Percentiles rank a stretch among this genome's conserved stretches.
phyloP scores from a whole-genome alignment of 1,284 basidiomycete genomes.

The Singerocomus inundabilis region DNA sequence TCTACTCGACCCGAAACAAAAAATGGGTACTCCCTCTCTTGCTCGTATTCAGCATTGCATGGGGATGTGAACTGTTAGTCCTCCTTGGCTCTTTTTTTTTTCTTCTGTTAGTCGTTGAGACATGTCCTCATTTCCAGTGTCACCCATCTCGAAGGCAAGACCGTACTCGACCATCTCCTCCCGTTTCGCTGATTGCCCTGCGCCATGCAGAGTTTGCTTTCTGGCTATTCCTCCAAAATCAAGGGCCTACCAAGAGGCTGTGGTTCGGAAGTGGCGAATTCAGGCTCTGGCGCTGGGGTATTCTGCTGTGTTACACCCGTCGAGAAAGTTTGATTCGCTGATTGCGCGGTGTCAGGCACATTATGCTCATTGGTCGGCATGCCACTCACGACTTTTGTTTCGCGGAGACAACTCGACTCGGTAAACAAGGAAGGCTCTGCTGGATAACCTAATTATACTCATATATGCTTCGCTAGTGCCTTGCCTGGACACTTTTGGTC shows the following conservation, averaged over 20 bases:
- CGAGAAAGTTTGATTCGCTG: slow-evolving; percentile 13
- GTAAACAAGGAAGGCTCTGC: slow-evolving; percentile 37
- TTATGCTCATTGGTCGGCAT: slow-evolving; percentile 59
- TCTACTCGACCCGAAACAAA: slow-evolving; percentile 45
- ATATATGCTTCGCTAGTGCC: slow-evolving; percentile 42
- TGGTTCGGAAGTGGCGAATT: slow-evolving; percentile 75
- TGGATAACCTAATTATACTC: slow-evolving; percentile 7
- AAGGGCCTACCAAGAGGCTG: slow-evolving; percentile 60
- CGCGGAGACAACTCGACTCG: slow-evolving; percentile 52
- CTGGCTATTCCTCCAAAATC: slow-evolving; percentile 74
- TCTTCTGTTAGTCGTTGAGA: slow-evolving; percentile 1
- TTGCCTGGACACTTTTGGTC: slow-evolving; percentile 67
- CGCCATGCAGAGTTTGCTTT: slow-evolving; percentile 60
- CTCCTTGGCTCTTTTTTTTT: neutral
- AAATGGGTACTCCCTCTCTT: slow-evolving; percentile 63
- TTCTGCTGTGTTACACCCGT: slow-evolving; percentile 16
- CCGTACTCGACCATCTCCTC: neutral
- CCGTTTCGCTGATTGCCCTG: slow-evolving; percentile 4
- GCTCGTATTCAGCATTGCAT: slow-evolving; percentile 64
- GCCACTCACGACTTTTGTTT: slow-evolving; percentile 61
- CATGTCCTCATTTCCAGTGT: slow-evolving; percentile 43
- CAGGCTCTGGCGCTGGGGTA: slow-evolving; percentile 58
- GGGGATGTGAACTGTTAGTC: slow-evolving; percentile 70
- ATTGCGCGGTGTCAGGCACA: slow-evolving; percentile 47
- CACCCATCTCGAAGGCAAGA: slow-evolving; percentile 73